Base-by-base conservation (phyloP, 805 yeast species). In the Metschnikowia reukaufii region DNA sequence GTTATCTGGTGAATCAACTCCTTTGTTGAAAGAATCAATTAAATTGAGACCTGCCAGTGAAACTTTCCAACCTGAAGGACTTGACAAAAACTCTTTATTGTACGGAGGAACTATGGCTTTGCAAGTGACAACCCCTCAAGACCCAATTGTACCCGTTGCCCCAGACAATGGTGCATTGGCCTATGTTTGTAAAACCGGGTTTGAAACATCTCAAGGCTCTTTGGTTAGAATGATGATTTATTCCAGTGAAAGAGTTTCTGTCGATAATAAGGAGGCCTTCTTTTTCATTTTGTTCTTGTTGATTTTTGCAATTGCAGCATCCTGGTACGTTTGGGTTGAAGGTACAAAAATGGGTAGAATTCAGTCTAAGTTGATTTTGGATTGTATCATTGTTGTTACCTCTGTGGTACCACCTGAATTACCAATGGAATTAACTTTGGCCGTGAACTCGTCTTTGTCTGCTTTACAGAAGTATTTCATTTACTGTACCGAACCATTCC, bases 371-470 rank as follows among this genome's bases (percentile, higher is more conserved):
- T 79, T 94, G 66, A 84, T 94, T 55, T 78, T 94, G 62, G 98
- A 94, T 70, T 94, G 99, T 83, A 86, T 94, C 55, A 80, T 94
- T 62, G 95, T 94, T 58, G 81, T 94, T 59, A 94, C 99, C 16
- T 91, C 98, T 42, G 99, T 94, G 54, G 99, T 94, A 34, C 99
- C 99, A 31, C 99, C 99, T 36, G 99, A 94, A 72, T 78, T 94
- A 57, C 99, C 99, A 49, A 94, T 94, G 98, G 99, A 94, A 74
- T 79, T 94, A 59, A 94, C 99, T 12, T 85, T 94, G 92, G 98
- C 99, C 50, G 99, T 94, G 34, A 94, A 94, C 69, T 78, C 87
- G 32, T 91, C 98, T 6, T 76, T 94, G 65, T 82, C 90, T 49
- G 90, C 97, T 2, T 77, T 94, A 55, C 83, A 86, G 58, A 94